These are phyloP conservation scores for Cryphonectria radicalis DNA, from an alignment of 2,329 filamentous ascomycete genomes.

Conservation along the genomic window DNA sequence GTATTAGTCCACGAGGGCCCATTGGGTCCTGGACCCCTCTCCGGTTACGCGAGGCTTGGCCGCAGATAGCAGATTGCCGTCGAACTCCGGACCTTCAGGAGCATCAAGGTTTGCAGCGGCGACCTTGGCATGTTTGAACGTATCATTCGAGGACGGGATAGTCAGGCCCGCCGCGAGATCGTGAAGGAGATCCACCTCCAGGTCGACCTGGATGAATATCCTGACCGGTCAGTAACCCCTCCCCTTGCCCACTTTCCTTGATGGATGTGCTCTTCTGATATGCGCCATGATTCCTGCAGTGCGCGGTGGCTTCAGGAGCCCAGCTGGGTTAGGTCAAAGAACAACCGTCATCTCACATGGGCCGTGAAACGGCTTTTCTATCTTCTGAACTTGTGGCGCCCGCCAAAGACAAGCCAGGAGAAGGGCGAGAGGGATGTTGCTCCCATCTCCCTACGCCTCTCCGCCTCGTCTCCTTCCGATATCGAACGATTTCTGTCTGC, in stretches of 20 bases:
- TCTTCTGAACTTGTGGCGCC: neutral
- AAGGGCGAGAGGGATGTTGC: neutral
- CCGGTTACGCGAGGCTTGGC: neutral
- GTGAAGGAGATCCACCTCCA: neutral
- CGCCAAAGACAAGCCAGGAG: neutral
- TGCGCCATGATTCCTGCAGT: neutral
- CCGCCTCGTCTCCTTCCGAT: neutral
- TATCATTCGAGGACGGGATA: neutral
- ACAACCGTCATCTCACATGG: neutral
- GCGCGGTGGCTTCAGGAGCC: neutral
- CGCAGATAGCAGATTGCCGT: conserved; percentile 2
- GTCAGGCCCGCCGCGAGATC: neutral
- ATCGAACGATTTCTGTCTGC: too few species aligned
- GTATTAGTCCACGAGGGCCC: neutral
- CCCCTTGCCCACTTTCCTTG: neutral
- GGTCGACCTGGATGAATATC: neutral
- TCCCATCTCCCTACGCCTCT: neutral
- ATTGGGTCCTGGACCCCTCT: neutral
- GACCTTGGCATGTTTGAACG: neutral
- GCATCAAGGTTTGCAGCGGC: neutral
- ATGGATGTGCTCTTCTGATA: neutral
- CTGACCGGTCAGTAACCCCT: neutral
- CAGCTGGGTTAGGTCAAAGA: neutral
- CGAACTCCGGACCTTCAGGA: neutral
- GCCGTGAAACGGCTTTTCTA: neutral